These are phyloP conservation scores for Diaporthe citriasiana DNA, from an alignment of 2,329 filamentous ascomycete species.

Conservation along the genomic window DNA sequence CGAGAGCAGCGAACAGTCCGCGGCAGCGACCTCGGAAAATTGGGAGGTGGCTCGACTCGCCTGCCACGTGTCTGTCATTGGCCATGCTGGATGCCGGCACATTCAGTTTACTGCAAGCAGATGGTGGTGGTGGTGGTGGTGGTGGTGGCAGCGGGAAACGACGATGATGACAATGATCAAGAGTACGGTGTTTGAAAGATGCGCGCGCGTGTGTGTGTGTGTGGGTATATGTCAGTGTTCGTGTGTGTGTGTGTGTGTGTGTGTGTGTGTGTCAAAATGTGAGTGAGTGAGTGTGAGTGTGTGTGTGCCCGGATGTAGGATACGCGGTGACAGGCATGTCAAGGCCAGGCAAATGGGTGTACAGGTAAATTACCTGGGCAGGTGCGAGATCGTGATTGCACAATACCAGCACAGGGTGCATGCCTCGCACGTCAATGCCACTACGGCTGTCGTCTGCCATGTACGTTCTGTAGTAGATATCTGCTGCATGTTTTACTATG, in stretches of 20 bases:
- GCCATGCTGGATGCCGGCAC: constrained; percentile 30
- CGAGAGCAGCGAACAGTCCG: constrained; percentile 20
- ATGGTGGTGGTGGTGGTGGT: not conserved
- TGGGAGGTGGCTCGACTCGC: constrained; percentile 29
- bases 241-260: not conserved
- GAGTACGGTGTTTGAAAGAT: not conserved
- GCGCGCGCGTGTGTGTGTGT: not conserved
- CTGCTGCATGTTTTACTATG: not conserved
- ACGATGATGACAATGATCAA: constrained; percentile 11
- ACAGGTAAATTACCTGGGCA: not conserved
- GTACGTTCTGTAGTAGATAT: not conserved
- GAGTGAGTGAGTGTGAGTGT: not conserved
- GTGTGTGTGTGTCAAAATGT: not conserved
- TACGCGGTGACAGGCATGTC: constrained; percentile 17
- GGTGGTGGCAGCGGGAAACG: not conserved
- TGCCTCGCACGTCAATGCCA: not conserved
- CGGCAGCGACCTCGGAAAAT: constrained; percentile 16
- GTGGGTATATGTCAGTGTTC: not conserved
- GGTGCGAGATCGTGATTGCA: constrained; percentile 4
- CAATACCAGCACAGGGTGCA: constrained; percentile 4
- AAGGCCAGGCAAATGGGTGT: not conserved
- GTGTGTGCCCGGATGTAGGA: not conserved
- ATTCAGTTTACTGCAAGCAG: constrained; percentile 21
- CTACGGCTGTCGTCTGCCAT: not conserved
- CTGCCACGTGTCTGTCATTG: constrained; percentile 29